A percentile compares a stretch with the other conserved stretches of the same genome.
Conservation (phyloP, 176 grass and related monocot species). For the Puccinellia tenuiflora region DNA sequence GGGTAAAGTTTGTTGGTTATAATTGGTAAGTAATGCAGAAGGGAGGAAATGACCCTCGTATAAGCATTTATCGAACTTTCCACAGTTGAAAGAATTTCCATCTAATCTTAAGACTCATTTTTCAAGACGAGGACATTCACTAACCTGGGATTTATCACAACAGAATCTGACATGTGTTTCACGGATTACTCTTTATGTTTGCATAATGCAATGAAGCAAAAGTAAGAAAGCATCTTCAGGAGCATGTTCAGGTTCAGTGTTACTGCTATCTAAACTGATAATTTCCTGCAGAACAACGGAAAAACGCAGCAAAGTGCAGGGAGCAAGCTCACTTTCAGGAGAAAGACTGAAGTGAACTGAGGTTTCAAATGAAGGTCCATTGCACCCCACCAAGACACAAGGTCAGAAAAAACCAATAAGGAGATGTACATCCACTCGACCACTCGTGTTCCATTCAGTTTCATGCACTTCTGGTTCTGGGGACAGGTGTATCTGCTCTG, state of each 20-base stretch:
- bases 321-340: conserved; percentile 41
- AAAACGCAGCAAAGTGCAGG: neutral
- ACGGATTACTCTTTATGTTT: neutral
- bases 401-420: conserved; percentile 35
- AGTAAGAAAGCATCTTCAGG: conserved; percentile 30
- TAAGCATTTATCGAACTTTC: neutral
- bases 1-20: neutral
- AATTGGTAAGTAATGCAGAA: conserved; percentile 6
- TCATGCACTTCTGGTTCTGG: neutral
- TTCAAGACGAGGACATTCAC: neutral
- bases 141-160: conserved; percentile 2
- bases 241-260: conserved; percentile 27
- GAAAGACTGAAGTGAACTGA: conserved; percentile 26
- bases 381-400: conserved; percentile 20
- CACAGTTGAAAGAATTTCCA: neutral
- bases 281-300: conserved; percentile 11
- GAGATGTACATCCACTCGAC: conserved; percentile 16
- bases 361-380: conserved; percentile 30
- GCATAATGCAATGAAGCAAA: conserved; percentile 10
- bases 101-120: neutral
- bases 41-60: neutral
- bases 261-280: conserved; percentile 22
- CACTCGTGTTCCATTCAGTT: conserved; percentile 13
- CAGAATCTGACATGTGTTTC: conserved; percentile 7
- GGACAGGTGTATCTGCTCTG: neutral